A percentile compares a stretch with the other conserved stretches of the same genome.
phyloP scores from a whole-genome alignment of 352 stramenopile genomes.

The Phytophthora chlamydospora region DNA sequence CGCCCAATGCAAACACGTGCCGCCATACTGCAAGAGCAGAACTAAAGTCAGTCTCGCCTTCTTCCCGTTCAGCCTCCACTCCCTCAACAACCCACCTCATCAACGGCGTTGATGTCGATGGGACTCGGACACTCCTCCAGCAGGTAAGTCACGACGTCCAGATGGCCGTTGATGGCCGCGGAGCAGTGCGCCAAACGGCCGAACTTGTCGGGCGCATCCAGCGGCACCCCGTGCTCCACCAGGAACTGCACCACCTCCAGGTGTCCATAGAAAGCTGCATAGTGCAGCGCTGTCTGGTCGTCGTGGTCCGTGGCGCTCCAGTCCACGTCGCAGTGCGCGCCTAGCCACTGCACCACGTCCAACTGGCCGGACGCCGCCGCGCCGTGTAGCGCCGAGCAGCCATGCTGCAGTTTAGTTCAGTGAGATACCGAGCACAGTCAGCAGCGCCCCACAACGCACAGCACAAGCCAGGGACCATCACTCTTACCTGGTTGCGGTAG shows the following conservation, averaged over 20 bases:
- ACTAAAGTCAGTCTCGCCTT: constrained; percentile 4
- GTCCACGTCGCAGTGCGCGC: constrained; percentile 62
- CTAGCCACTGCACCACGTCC: constrained; percentile 84
- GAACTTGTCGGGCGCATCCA: constrained; percentile 88
- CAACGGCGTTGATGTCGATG: constrained; percentile 89
- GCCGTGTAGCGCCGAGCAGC: constrained; percentile 79
- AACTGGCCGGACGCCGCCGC: constrained; percentile 81
- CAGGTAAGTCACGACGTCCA: constrained; percentile 85
- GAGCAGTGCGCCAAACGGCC: constrained; percentile 82
- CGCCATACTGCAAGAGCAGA: constrained; percentile 62
- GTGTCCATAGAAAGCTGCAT: constrained; percentile 88
- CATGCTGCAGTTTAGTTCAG: constrained; percentile 50
- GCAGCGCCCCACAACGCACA: neutral
- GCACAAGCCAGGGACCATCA: neutral
- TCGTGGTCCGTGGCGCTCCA: constrained; percentile 74
- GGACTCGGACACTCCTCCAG: constrained; percentile 80
- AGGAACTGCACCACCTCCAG: constrained; percentile 87
- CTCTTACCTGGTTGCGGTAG: constrained; percentile 81
- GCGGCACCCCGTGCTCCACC: constrained; percentile 78
- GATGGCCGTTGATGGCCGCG: constrained; percentile 84
- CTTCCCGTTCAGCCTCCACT: neutral
- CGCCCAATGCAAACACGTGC: constrained; percentile 87
- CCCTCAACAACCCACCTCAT: constrained; percentile 56
- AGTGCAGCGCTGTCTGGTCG: constrained; percentile 85
- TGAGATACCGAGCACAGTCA: constrained; percentile 12